A percentile compares a stretch with the other conserved stretches of the same genome.
Conservation (phyloP, 495 filamentous ascomycete genomes). For the Aspergillus coremiiformis region DNA sequence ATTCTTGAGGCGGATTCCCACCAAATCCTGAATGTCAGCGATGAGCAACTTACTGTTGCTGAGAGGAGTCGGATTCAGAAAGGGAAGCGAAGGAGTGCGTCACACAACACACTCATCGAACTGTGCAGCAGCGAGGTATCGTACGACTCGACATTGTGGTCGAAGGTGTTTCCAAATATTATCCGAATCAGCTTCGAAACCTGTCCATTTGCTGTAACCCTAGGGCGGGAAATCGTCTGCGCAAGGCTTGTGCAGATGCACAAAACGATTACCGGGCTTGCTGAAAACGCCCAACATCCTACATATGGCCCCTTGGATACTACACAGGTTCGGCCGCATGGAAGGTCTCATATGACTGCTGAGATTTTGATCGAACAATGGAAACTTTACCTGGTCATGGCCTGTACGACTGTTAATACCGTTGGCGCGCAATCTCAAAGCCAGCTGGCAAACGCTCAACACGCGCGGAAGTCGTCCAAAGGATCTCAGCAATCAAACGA, state of each 20-base stretch:
- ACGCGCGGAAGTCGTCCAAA: slow-evolving; percentile 78
- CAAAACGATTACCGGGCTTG: slow-evolving; percentile 67
- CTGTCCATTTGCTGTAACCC: slow-evolving; percentile 81
- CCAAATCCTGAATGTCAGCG: slow-evolving; percentile 83
- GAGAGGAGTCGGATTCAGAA: slow-evolving; percentile 89
- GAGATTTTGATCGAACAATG: slow-evolving; percentile 93
- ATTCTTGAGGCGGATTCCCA: slow-evolving; percentile 87
- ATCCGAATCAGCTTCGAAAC: slow-evolving; percentile 85
- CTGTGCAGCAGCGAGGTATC: slow-evolving; percentile 92
- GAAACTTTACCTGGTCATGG: slow-evolving; percentile 97
- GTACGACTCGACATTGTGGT: slow-evolving; percentile 92
- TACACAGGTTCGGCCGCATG: slow-evolving; percentile 32
- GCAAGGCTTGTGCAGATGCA: slow-evolving; percentile 88
- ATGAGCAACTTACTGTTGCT: slow-evolving; percentile 84
- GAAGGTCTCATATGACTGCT: slow-evolving; percentile 65
- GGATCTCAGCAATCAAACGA: slow-evolving; percentile 58
- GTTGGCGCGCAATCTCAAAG: slow-evolving; percentile 60
- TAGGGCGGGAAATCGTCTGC: slow-evolving; percentile 87
- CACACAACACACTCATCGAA: slow-evolving; percentile 81
- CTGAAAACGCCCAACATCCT: slow-evolving; percentile 59
- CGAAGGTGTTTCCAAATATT: slow-evolving; percentile 94
- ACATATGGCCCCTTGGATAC: slow-evolving; percentile 53
- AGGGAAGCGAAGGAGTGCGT: slow-evolving; percentile 76
- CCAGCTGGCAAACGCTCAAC: slow-evolving; percentile 58
- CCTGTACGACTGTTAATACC: slow-evolving; percentile 89